These are phyloP conservation scores for Plectosphaerella plurivora DNA, from an alignment of 2,329 filamentous ascomycete species.

Conservation along the genomic window DNA sequence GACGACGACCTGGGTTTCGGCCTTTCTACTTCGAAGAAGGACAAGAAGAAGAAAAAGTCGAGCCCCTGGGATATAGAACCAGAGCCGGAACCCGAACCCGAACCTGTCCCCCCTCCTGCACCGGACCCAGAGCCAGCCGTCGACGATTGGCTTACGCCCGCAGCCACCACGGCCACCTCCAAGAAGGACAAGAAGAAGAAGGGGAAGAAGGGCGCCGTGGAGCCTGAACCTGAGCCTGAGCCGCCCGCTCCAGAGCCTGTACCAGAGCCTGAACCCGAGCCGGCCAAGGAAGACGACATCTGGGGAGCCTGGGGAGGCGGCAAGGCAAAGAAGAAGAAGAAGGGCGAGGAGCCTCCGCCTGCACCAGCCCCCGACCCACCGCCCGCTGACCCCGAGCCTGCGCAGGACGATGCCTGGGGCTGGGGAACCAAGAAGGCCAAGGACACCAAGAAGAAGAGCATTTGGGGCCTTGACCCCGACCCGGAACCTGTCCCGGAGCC, in stretches of 20 bases:
- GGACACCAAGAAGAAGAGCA: slow-evolving; percentile 25
- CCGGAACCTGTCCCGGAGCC: slow-evolving; percentile 8
- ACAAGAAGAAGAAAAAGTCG: slow-evolving; percentile 36
- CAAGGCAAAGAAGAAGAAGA: slow-evolving; percentile 20
- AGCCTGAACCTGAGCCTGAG: neutral
- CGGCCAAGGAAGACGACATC: slow-evolving; percentile 13
- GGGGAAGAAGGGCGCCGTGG: neutral
- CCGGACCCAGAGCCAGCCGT: slow-evolving; percentile 5
- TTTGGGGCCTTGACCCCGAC: slow-evolving; percentile 8
- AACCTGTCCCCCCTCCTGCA: slow-evolving; percentile 5
- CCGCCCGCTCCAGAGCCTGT: slow-evolving; percentile 1
- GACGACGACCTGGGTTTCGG: slow-evolving; percentile 25
- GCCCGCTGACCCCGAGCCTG: slow-evolving; percentile 8
- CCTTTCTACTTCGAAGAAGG: slow-evolving; percentile 29
- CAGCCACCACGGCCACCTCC: neutral
- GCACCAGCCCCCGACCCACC: slow-evolving; percentile 19
- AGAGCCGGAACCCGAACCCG: slow-evolving; percentile 14
- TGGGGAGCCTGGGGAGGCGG: slow-evolving; percentile 18
- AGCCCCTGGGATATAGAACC: slow-evolving; percentile 28
- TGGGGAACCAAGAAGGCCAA: slow-evolving; percentile 19
- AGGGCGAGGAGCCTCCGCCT: slow-evolving; percentile 29
- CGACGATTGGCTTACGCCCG: slow-evolving; percentile 12
- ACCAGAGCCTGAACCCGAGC: slow-evolving; percentile 6
- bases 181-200: slow-evolving; percentile 6
- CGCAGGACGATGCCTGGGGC: slow-evolving; percentile 14